These are phyloP conservation scores for Mycena venus DNA, from an alignment of 768 basidiomycete genomes.

Conservation along the genomic window DNA sequence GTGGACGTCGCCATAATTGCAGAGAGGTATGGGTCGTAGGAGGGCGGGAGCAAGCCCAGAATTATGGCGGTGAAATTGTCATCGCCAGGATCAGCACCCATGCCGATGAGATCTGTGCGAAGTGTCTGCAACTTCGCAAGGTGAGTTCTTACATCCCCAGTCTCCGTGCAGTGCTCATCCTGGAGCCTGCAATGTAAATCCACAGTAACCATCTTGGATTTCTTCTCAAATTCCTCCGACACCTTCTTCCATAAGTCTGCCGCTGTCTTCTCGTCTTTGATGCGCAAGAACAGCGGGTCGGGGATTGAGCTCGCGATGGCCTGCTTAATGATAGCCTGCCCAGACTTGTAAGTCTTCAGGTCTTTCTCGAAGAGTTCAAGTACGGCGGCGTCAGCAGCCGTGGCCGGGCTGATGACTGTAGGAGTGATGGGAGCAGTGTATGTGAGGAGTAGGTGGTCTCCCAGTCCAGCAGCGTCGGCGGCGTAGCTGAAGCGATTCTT, in stretches of 20 bases:
- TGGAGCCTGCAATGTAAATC: too few relatives aligned
- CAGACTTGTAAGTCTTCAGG: conserved; percentile 20
- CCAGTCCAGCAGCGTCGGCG: conserved; percentile 11
- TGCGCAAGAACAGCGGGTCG: conserved; percentile 22
- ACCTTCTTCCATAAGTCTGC: too few relatives aligned
- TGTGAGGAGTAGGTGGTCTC: neutral
- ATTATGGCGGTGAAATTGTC: too few relatives aligned
- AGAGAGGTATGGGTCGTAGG: conserved; percentile 36
- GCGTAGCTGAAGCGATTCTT: conserved; percentile 26
- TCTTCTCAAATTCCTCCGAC: too few relatives aligned
- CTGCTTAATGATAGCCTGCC: conserved; percentile 36
- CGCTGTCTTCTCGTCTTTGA: neutral
- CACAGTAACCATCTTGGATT: too few relatives aligned
- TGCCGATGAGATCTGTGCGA: too few relatives aligned
- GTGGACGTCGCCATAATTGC: conserved; percentile 35
- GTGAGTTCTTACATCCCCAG: too few relatives aligned
- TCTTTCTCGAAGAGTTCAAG: neutral
- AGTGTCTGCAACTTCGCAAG: too few relatives aligned
- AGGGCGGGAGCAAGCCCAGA: conserved; percentile 39
- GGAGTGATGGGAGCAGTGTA: neutral
- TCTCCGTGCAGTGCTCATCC: too few relatives aligned
- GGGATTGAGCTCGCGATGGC: conserved; percentile 36
- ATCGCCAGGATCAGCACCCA: too few relatives aligned
- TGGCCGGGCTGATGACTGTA: neutral
- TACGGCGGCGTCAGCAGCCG: neutral